These are phyloP conservation scores for Passalora sequoiae DNA, from an alignment of 2,329 filamentous ascomycete genomes.

Conservation along the genomic window DNA sequence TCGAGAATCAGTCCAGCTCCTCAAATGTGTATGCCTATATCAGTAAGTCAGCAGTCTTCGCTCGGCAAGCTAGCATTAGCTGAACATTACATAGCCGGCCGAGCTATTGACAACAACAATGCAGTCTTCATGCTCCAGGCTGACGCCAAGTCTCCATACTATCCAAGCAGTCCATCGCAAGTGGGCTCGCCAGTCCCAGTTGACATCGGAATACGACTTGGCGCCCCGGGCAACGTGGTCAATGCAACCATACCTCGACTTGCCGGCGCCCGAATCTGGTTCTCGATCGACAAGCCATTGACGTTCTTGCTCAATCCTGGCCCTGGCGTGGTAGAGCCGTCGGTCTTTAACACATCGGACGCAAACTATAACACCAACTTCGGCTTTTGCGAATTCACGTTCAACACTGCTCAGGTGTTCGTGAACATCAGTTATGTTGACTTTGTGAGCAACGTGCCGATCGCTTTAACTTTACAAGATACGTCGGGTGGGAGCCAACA, in stretches of 20 bases:
- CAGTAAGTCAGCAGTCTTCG: constrained; percentile 35
- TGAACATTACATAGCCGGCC: constrained; percentile 25
- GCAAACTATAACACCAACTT: constrained; percentile 44
- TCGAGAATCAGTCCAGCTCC: constrained; percentile 33
- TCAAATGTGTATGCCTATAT: constrained; percentile 44
- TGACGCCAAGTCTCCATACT: constrained; percentile 35
- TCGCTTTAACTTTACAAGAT: constrained; percentile 38
- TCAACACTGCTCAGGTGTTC: constrained; percentile 44
- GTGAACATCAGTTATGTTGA: constrained; percentile 42
- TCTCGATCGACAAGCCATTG: constrained; percentile 31
- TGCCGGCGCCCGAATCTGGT: constrained; percentile 37
- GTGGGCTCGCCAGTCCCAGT: constrained; percentile 34
- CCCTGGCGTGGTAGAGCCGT: constrained; percentile 35
- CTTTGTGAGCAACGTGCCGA: constrained; percentile 39
- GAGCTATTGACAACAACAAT: constrained; percentile 33
- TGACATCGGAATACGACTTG: constrained; percentile 44
- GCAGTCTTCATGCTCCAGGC: constrained; percentile 32
- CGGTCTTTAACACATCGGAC: constrained; percentile 36
- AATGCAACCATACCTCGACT: constrained; percentile 34
- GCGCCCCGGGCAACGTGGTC: constrained; percentile 31
- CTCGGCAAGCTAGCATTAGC: not conserved
- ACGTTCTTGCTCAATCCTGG: constrained; percentile 35
- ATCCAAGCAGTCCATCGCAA: constrained; percentile 30
- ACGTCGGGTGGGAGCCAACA: constrained; percentile 36
- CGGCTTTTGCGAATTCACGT: constrained; percentile 47